phyloP scores from a whole-genome alignment of 2,329 filamentous ascomycete species.

The Aspergillus sp. region DNA sequence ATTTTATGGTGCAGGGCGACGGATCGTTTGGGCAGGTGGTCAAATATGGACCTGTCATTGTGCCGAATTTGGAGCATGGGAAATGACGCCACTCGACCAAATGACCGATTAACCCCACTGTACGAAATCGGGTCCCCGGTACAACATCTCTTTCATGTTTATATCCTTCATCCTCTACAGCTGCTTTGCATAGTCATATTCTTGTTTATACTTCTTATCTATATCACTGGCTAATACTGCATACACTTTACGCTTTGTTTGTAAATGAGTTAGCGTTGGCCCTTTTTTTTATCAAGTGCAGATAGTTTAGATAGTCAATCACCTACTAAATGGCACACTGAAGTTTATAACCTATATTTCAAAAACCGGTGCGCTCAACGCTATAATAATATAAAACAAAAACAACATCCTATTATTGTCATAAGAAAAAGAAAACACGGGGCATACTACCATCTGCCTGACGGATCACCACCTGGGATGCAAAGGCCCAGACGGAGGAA shows the following conservation, averaged over 20 bases:
- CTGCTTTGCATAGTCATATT: neutral
- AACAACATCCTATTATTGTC: neutral
- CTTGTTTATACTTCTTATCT: neutral
- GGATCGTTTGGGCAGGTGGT: constrained; percentile 76
- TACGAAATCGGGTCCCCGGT: neutral
- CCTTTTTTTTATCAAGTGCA: neutral
- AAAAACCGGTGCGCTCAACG: neutral
- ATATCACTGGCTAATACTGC: neutral
- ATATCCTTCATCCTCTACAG: neutral
- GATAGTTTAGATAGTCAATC: neutral
- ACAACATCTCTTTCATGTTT: neutral
- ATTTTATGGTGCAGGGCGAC: constrained; percentile 96
- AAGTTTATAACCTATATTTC: neutral
- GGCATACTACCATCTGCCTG: constrained; percentile 11
- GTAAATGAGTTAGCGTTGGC: neutral
- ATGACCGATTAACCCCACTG: neutral
- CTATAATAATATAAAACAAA: neutral
- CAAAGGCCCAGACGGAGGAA: constrained; percentile 93
- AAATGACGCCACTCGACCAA: constrained; percentile 40
- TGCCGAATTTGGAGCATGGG: constrained; percentile 80
- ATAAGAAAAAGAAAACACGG: neutral
- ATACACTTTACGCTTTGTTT: neutral
- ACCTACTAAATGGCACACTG: neutral
- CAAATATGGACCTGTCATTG: constrained; percentile 95
- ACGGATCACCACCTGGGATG: constrained; percentile 66